phyloP scores from a whole-genome alignment of 257 asterid species.

The Nemophila menziesii region DNA sequence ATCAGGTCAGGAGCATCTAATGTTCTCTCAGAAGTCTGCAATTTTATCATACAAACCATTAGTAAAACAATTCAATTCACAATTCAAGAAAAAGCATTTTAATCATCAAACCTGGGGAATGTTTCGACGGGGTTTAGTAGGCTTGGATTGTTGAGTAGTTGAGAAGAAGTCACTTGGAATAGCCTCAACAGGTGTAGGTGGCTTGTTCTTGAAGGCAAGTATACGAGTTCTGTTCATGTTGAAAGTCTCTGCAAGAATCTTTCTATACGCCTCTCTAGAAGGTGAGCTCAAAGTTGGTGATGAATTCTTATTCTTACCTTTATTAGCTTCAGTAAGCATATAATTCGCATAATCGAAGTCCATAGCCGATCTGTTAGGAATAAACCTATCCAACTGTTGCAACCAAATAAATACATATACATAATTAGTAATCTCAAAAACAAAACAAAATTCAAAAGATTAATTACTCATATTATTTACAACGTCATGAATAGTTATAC shows the following conservation, averaged over 20 bases:
- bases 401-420: neutral
- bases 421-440: neutral
- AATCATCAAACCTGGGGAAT: constrained; percentile 99
- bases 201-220: constrained; percentile 86
- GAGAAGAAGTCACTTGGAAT: constrained; percentile 37
- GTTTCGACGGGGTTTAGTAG: constrained; percentile 57
- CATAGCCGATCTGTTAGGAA: constrained; percentile 94
- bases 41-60: constrained; percentile 14
- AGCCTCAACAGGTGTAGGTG: constrained; percentile 54
- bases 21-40: constrained; percentile 91
- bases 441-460: neutral
- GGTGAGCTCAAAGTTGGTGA: constrained; percentile 54
- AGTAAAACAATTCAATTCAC: too few species aligned
- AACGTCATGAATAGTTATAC: too few species aligned
- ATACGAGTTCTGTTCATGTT: constrained; percentile 82
- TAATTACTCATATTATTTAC: neutral
- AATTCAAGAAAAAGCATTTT: too few species aligned
- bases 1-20: constrained; percentile 84
- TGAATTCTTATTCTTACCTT: constrained; percentile 95
- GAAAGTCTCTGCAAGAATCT: constrained; percentile 73
- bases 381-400: constrained; percentile 82
- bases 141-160: constrained; percentile 38
- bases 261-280: constrained; percentile 72
- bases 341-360: constrained; percentile 75
- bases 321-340: constrained; percentile 76